phyloP scores from a whole-genome alignment of 768 basidiomycete species.

The Mycena belliarum region DNA sequence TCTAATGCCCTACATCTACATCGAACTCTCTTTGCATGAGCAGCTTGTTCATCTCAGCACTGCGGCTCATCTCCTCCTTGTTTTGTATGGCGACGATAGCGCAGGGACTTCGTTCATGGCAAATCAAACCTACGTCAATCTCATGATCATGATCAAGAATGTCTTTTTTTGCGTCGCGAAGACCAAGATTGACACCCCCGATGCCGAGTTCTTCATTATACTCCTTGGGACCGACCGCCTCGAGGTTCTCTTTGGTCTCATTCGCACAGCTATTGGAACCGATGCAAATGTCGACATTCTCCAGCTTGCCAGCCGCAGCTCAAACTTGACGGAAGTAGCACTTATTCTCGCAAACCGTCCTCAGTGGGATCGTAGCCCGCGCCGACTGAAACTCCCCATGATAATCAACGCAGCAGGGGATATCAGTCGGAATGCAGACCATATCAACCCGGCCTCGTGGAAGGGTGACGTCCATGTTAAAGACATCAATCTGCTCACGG shows the following conservation, averaged over 20 bases:
- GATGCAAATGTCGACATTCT: slow-evolving; percentile 31
- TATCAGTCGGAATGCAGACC: slow-evolving; percentile 29
- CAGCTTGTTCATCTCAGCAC: slow-evolving; percentile 36
- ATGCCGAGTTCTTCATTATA: slow-evolving; percentile 34
- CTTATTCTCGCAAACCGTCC: slow-evolving; percentile 38
- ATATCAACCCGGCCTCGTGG: slow-evolving; percentile 38
- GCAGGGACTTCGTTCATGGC: slow-evolving; percentile 26
- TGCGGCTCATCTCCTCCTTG: slow-evolving; percentile 31
- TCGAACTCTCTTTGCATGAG: slow-evolving; percentile 31
- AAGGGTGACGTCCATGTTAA: slow-evolving; percentile 30
- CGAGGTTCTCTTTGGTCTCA: slow-evolving; percentile 36
- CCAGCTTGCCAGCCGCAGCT: slow-evolving; percentile 28
- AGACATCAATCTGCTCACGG: neutral
- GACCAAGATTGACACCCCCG: slow-evolving; percentile 33
- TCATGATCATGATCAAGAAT: slow-evolving; percentile 41
- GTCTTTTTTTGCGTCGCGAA: slow-evolving; percentile 39
- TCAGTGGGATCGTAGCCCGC: slow-evolving; percentile 38
- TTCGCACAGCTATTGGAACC: slow-evolving; percentile 37
- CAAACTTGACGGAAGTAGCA: slow-evolving; percentile 32
- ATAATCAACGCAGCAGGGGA: slow-evolving; percentile 24
- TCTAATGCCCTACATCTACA: slow-evolving; percentile 31
- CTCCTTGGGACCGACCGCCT: slow-evolving; percentile 41
- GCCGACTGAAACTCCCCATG: slow-evolving; percentile 33
- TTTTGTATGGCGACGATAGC: slow-evolving; percentile 13
- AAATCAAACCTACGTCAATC: slow-evolving; percentile 29